Conservation (phyloP, 257 asterid genomes). For the Capsicum pubescens region DNA sequence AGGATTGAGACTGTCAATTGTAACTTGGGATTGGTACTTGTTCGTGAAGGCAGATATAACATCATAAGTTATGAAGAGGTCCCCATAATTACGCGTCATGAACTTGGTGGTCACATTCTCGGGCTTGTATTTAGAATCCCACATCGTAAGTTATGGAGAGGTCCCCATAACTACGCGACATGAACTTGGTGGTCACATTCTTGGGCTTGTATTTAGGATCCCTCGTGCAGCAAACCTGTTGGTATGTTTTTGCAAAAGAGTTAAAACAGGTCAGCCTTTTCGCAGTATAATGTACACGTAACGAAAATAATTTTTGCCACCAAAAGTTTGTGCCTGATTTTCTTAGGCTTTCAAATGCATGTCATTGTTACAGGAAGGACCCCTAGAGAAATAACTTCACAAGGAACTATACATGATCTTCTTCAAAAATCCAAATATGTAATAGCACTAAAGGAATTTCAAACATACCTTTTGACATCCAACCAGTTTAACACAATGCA, state of each 20-base stretch:
- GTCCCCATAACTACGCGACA: slow-evolving; percentile 64
- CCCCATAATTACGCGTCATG: too few relatives aligned
- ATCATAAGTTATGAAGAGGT: too few relatives aligned
- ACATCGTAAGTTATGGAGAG: slow-evolving; percentile 78
- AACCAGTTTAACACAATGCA: slow-evolving; percentile 36
- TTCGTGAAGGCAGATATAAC: slow-evolving; percentile 61
- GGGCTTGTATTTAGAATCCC: too few relatives aligned
- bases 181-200: slow-evolving; percentile 48
- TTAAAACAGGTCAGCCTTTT: background rate
- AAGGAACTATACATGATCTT: background rate
- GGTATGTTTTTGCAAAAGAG: slow-evolving; percentile 52
- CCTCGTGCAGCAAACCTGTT: slow-evolving; percentile 75
- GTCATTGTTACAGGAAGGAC: too few relatives aligned
- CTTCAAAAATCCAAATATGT: background rate
- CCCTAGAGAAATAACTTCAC: too few relatives aligned
- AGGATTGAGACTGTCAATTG: slow-evolving; percentile 80
- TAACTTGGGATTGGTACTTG: slow-evolving; percentile 79
- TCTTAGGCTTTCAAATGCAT: too few relatives aligned
- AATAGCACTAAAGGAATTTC: background rate
- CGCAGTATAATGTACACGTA: background rate
- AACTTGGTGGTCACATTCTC: too few relatives aligned
- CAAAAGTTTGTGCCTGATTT: background rate
- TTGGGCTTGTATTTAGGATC: slow-evolving; percentile 74
- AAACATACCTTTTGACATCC: slow-evolving; percentile 38
- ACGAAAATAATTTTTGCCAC: background rate